Evolutionary conservation across 495 filamentous ascomycete genomes (phyloP), one percentile per base, ranked within the genome.

Genomic region (Aspergillus mulundensis): DNA sequence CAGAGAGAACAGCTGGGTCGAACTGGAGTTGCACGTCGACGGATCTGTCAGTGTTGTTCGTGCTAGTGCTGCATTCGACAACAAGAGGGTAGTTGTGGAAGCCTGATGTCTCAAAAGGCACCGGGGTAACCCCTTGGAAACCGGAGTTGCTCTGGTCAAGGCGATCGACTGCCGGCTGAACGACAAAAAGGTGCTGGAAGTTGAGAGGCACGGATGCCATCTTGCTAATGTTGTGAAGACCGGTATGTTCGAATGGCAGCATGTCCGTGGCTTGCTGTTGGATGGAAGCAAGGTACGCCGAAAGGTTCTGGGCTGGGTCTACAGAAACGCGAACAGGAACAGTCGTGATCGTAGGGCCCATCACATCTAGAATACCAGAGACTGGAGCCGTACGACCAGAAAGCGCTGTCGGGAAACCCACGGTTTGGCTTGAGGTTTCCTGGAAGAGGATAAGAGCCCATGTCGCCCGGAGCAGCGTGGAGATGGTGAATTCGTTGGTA

Each of bases 321-420:
- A 77, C 41, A 39, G 62, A 53, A 18, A 74, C 25, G 7, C 45
- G 56, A 46, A 63, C 64, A 1, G 72, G 71, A 24, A 74, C 62
- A 2, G 73, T 75, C 3, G 75, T 71, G 10, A 79, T 54, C 1
- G 72, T 74, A 11, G 77, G 77, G 3, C 70, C 77, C 18, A 70
- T 57, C 18, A 81, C 62, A n/a, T 73, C 59, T 0, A 64, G 65
- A 8, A 80, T 71, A 12, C 68, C 72, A 1, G 66, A 42, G 7
- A 76, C 57, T 7, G 70, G 61, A 18, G 68, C 65, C 28, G 72
- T 67, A 30, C 77, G 63, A 3, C 77, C 77, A 1, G 69, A 66
- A 15, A 76, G 53, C 8, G 67, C 70, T 24, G 65, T 66, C 6
- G 70, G 74, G 56, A 77, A 76, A 14, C 71, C 61, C n/a, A 77